Conservation (phyloP, 495 filamentous ascomycete species). For the Annulohypoxylon moriforme region DNA sequence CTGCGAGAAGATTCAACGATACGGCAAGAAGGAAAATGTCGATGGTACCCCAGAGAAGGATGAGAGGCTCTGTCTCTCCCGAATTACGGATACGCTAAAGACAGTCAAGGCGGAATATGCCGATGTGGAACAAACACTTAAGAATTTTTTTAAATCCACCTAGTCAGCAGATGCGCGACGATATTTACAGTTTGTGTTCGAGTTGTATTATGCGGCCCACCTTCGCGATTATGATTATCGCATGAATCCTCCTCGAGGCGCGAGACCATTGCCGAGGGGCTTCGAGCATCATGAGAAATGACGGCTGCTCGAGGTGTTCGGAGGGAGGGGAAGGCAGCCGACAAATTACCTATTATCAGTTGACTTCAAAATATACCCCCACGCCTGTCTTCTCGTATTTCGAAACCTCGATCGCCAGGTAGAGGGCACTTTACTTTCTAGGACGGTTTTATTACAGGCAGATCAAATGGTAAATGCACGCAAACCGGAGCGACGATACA, state of each 20-base stretch:
- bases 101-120: conserved; percentile 79
- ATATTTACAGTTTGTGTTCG: conserved; percentile 27
- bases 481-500: conserved; percentile 32
- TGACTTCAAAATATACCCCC: conserved; percentile 45
- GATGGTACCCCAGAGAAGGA: conserved; percentile 75
- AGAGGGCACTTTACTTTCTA: conserved; percentile 44
- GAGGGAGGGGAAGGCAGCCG: conserved; percentile 38
- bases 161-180: conserved; percentile 27
- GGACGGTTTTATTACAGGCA: conserved; percentile 37
- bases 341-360: conserved; percentile 40
- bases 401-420: conserved; percentile 34
- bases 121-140: conserved; percentile 77
- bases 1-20: conserved; percentile 97
- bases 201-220: conserved; percentile 30
- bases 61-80: conserved; percentile 70
- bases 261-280: conserved; percentile 22
- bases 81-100: conserved; percentile 74
- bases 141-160: conserved; percentile 71
- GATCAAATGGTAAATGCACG: conserved; percentile 22
- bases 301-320: conserved; percentile 44
- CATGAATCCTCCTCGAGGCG: conserved; percentile 24
- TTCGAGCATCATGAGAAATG: conserved; percentile 49
- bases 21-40: conserved; percentile 81
- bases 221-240: conserved; percentile 33
- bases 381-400: conserved; percentile 40